Evolutionary conservation across 352 stramenopile genomes (phyloP).

Genomic region (Globisporangium emineosum): DNA sequence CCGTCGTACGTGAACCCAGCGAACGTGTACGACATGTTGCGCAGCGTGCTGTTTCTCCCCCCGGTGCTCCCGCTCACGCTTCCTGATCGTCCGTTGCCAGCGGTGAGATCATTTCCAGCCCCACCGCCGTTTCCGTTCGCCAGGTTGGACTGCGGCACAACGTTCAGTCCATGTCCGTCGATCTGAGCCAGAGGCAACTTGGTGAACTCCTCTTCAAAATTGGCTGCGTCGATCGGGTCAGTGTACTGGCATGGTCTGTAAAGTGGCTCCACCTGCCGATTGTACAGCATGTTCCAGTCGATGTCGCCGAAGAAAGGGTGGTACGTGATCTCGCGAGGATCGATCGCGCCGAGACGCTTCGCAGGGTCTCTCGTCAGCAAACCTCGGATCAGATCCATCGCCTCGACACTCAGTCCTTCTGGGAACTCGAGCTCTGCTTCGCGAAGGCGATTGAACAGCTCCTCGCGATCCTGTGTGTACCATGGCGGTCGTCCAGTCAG

Average conservation of each 20-base stretch:
- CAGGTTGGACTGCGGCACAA: slow-evolving; percentile 38
- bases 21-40: slow-evolving; percentile 86
- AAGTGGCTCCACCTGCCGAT: slow-evolving; percentile 70
- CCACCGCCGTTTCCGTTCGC: slow-evolving; percentile 13
- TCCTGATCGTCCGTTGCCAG: slow-evolving; percentile 14
- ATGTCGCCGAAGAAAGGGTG: slow-evolving; percentile 83
- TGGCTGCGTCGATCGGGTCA: slow-evolving; percentile 77
- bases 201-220: slow-evolving; percentile 86
- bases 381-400: slow-evolving; percentile 79
- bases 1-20: slow-evolving; percentile 83
- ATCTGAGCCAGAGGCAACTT: slow-evolving; percentile 70
- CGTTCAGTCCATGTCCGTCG: slow-evolving; percentile 63
- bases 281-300: slow-evolving; percentile 78
- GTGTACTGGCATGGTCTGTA: slow-evolving; percentile 83
- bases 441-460: slow-evolving; percentile 67
- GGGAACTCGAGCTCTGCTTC: slow-evolving; percentile 73
- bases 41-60: slow-evolving; percentile 53
- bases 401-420: slow-evolving; percentile 53
- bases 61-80: slow-evolving; percentile 32
- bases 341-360: slow-evolving; percentile 87
- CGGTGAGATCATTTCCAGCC: slow-evolving; percentile 6
- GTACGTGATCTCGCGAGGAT: slow-evolving; percentile 75
- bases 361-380: slow-evolving; percentile 92
- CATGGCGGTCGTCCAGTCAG: slow-evolving; percentile 70
- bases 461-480: slow-evolving; percentile 79